A percentile compares a stretch with the other conserved stretches of the same genome.
phyloP scores from a whole-genome alignment of 2,329 filamentous ascomycete genomes.

The Epichloe elymi region DNA sequence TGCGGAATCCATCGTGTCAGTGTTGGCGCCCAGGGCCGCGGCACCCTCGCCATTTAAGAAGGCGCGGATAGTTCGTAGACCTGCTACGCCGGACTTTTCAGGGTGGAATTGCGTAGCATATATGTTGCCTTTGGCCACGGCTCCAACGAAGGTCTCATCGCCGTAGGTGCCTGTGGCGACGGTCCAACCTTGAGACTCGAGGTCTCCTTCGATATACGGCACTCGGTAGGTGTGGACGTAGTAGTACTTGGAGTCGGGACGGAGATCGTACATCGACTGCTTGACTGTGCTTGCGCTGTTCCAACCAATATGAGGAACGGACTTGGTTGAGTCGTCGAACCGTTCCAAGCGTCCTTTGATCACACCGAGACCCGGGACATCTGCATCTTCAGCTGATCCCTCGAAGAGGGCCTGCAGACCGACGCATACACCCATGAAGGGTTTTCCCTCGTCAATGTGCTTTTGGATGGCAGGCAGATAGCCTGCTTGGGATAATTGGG shows the following conservation, averaged over 20 bases:
- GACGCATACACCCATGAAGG: conserved; percentile 96
- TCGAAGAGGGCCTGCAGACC: conserved; percentile 84
- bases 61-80: conserved; percentile 68
- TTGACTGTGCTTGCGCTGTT: conserved; percentile 65
- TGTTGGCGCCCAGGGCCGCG: conserved; percentile 28
- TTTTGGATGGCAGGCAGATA: conserved; percentile 71
- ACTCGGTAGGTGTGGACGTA: conserved; percentile 94
- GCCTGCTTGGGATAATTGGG: conserved; percentile 67
- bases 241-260: conserved; percentile 85
- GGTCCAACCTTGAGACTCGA: conserved; percentile 76
- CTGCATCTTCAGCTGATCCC: conserved; percentile 65
- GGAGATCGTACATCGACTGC: conserved; percentile 58
- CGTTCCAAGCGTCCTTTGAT: conserved; percentile 58
- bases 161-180: conserved; percentile 88
- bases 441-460: conserved; percentile 83
- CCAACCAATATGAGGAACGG: conserved; percentile 99
- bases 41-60: conserved; percentile 66
- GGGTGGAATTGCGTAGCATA: conserved; percentile 95
- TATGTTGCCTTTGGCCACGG: conserved; percentile 72
- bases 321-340: conserved; percentile 67
- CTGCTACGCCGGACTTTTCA: conserved; percentile 88
- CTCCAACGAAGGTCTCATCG: conserved; percentile 79
- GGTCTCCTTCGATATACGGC: conserved; percentile 56
- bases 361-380: conserved; percentile 60
- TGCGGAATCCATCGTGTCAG: conserved; percentile 5